These are phyloP conservation scores for Cryphonectria carpinicola DNA, from an alignment of 2,329 filamentous ascomycete species.

Conservation along the genomic window DNA sequence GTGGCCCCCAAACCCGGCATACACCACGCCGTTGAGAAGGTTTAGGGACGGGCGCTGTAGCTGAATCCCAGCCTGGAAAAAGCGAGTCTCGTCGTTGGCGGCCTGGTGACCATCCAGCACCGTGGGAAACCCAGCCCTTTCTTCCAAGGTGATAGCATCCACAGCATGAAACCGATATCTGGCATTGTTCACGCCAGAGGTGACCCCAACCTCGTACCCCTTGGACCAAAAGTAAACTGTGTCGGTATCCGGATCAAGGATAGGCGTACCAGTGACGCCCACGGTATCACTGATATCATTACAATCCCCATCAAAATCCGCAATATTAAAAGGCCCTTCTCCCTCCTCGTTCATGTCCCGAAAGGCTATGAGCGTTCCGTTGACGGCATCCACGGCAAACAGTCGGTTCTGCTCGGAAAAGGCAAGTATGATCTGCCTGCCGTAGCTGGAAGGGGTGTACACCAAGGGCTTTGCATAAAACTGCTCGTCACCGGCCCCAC, in stretches of 20 bases:
- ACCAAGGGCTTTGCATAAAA: conserved; percentile 54
- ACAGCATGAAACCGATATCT: conserved; percentile 30
- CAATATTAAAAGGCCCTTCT: conserved; percentile 53
- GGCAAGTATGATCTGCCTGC: conserved; percentile 55
- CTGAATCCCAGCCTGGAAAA: conserved; percentile 50
- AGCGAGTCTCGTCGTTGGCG: conserved; percentile 49
- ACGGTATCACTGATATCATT: conserved; percentile 52
- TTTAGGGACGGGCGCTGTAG: conserved; percentile 46
- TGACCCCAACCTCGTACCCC: conserved; percentile 18
- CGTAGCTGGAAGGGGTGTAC: conserved; percentile 51
- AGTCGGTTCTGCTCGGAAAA: conserved; percentile 62
- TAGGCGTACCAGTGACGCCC: conserved; percentile 51
- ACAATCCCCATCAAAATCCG: conserved; percentile 49
- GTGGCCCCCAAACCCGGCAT: conserved; percentile 52
- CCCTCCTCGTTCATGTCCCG: conserved; percentile 34
- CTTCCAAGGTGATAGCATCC: conserved; percentile 27
- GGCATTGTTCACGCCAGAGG: conserved; percentile 18
- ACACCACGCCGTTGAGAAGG: conserved; percentile 44
- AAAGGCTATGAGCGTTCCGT: conserved; percentile 52
- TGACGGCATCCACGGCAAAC: conserved; percentile 60
- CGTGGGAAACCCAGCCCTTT: conserved; percentile 44
- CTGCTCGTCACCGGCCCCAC: conserved; percentile 30
- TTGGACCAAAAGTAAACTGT: conserved; percentile 38
- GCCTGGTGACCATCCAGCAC: conserved; percentile 47
- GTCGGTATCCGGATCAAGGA: conserved; percentile 50